Conservation (phyloP, 1,139 yeast genomes). For the Tardiomyces digboiensis region DNA sequence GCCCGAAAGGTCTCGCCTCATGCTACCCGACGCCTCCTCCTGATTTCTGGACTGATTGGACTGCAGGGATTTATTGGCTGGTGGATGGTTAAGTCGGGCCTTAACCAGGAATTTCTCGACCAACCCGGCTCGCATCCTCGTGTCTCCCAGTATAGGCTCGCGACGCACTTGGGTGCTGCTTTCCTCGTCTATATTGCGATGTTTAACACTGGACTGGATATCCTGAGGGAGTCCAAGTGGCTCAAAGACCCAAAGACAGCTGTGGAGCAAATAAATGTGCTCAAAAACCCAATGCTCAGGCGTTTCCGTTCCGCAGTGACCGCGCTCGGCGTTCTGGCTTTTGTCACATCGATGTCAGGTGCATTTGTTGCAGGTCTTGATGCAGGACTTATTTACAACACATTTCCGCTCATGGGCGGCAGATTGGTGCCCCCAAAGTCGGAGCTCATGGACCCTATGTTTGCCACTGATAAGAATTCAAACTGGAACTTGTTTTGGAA, state of each 20-base stretch:
- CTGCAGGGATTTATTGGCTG: constrained; percentile 96
- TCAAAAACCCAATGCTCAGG: constrained; percentile 50
- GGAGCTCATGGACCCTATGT: constrained; percentile 75
- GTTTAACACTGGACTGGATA: constrained; percentile 81
- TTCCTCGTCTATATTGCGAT: constrained; percentile 82
- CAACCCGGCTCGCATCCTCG: constrained; percentile 84
- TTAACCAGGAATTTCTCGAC: constrained; percentile 69
- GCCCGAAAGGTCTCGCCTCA: constrained; percentile 57
- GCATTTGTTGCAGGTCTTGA: constrained; percentile 98
- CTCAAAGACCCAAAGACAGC: constrained; percentile 48
- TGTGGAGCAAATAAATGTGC: constrained; percentile 38
- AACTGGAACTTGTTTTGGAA: constrained; percentile 78
- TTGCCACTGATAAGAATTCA: constrained; percentile 53
- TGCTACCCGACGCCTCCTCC: constrained; percentile 58
- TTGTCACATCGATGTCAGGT: constrained; percentile 90
- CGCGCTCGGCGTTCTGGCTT: constrained; percentile 58
- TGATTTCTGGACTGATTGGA: constrained; percentile 71
- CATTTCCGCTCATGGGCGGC: constrained; percentile 94
- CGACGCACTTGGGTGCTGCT: constrained; percentile 94
- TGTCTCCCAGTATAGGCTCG: constrained; percentile 89
- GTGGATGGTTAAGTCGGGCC: constrained; percentile 99
- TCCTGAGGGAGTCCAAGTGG: constrained; percentile 69
- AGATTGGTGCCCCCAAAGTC: constrained; percentile 53
- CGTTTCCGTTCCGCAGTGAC: constrained; percentile 46
- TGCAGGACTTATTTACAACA: constrained; percentile 93